These are phyloP conservation scores for Penicillium polonicum DNA, from an alignment of 2,329 filamentous ascomycete genomes.

Conservation along the genomic window DNA sequence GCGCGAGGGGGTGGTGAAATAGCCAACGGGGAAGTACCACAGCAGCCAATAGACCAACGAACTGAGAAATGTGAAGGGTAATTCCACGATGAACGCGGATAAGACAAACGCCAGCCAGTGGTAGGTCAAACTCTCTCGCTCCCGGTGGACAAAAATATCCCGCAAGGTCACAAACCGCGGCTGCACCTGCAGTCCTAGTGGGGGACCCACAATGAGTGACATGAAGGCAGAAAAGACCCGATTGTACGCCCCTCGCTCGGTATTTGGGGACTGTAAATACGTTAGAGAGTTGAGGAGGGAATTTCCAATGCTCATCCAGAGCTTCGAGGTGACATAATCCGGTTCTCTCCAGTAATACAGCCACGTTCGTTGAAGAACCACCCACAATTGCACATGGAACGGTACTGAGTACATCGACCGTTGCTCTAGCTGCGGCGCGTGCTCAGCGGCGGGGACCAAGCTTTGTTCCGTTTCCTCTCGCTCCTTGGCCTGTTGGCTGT, in stretches of 20 bases:
- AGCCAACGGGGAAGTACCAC: not conserved
- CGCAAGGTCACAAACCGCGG: not conserved
- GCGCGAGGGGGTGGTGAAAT: not conserved
- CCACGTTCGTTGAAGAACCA: not conserved
- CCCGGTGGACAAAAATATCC: not conserved
- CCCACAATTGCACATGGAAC: not conserved
- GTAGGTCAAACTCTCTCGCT: not conserved
- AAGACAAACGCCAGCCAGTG: not conserved
- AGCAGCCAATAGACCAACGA: not conserved
- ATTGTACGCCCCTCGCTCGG: not conserved
- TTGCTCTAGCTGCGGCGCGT: not conserved
- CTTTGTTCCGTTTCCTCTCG: not conserved
- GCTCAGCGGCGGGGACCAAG: not conserved
- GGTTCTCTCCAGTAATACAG: not conserved
- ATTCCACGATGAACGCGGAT: not conserved
- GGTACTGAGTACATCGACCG: not conserved
- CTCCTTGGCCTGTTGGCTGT: not conserved
- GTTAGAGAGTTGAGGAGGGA: not conserved
- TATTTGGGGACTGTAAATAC: not conserved
- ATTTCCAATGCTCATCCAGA: not conserved
- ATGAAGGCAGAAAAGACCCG: not conserved
- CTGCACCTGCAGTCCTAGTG: not conserved
- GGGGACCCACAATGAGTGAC: not conserved
- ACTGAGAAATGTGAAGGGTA: not conserved
- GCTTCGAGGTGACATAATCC: not conserved